Base-by-base conservation (phyloP, 192 early-diverging fungal species). In the Backusella sp. region DNA sequence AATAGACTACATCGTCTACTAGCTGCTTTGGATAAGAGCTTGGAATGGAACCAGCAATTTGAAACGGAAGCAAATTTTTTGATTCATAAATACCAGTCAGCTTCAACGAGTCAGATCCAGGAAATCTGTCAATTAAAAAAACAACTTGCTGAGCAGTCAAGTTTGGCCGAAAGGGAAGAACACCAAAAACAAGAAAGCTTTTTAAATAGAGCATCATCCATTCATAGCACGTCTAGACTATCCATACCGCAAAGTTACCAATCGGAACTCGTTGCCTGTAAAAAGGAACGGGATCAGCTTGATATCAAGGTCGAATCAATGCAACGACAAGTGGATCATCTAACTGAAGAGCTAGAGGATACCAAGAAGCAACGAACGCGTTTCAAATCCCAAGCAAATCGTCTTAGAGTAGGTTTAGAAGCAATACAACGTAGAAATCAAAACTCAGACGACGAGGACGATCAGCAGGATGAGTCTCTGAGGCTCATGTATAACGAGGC, bases 321-420 rank as follows among this genome's bases (percentile, higher is more conserved):
- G 56, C 56, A 62, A 8, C 56, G 2, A 9, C 56, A 62, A 26
- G 12, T 62, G 26, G 12, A 62, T 62, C 19, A 26, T 62, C 21
- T 62, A 2, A 62, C 2, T 7, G 72, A 73, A 39, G 72, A 73
- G n/a, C 17, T 73, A 3, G 72, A 53, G 9, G 72, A 73, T 0
- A 73, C 52, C 17, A 73, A 41, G n/a, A 34, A 73, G 19, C 56
- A 53, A 11, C 17, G 35, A 11, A 7, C 35, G 30, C 19, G 72
- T 49, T 73, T 56, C n/a, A 73, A 73, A 52, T 56, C 56, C 11
- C 72, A 73, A 39, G 72, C 72, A 23, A 73, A 36, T 35, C 35
- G 72, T n/a, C 28, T 73, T 17, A 21, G 56, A 39, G 35, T 52
- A 11, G 72, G 72, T 11, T 59, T 73, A 41, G 72, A 73, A 21